Conservation (phyloP, 495 filamentous ascomycete genomes). For the Daldinia grandis region DNA sequence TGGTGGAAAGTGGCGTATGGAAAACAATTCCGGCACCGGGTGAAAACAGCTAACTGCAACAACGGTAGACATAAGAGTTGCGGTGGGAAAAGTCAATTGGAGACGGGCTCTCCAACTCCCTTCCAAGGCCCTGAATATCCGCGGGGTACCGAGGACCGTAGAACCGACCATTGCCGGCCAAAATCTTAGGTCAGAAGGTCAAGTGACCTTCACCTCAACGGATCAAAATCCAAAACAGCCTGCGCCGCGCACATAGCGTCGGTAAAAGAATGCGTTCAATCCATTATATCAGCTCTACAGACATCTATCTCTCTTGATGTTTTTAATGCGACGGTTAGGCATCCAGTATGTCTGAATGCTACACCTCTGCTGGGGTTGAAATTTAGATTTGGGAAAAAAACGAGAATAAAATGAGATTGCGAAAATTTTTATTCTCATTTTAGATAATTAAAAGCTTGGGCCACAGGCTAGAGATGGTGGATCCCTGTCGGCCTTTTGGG, state of each 20-base stretch:
- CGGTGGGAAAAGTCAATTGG: constrained; percentile 23
- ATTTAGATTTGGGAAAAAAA: constrained; percentile 12
- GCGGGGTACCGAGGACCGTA: constrained; percentile 40
- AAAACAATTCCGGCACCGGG: background rate
- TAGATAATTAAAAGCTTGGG: constrained; percentile 23
- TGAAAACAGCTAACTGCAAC: background rate
- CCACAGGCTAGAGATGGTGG: constrained; percentile 22
- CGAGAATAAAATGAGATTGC: constrained; percentile 23
- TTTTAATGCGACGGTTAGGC: background rate
- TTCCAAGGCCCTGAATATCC: constrained; percentile 19
- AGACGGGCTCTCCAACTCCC: background rate
- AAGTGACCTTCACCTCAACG: constrained; percentile 17
- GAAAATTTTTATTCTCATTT: constrained; percentile 16
- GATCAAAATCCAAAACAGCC: background rate
- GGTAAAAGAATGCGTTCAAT: constrained; percentile 13
- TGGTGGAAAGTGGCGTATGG: constrained; percentile 23
- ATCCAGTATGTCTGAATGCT: background rate
- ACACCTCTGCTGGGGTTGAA: constrained; percentile 5
- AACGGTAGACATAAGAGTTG: background rate
- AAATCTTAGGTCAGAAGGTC: constrained; percentile 22
- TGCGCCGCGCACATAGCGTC: constrained; percentile 10
- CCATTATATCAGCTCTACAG: constrained; percentile 30
- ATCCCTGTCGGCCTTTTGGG: background rate
- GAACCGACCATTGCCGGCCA: constrained; percentile 44
- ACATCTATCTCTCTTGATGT: background rate